Conservation (phyloP, 2,329 filamentous ascomycete genomes). For the Aspergillus oerlinghausenensis region DNA sequence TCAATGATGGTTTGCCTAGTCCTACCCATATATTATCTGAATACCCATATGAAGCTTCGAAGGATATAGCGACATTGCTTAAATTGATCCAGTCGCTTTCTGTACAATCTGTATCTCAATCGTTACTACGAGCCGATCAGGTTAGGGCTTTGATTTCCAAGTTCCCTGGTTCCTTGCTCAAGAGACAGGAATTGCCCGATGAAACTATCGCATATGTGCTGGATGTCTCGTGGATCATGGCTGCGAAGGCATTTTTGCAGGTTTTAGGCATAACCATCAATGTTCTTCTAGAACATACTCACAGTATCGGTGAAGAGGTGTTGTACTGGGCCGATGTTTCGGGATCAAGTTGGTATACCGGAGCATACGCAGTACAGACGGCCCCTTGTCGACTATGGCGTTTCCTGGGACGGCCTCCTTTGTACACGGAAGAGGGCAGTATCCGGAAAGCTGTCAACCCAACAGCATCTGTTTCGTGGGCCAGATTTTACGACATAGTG, state of each 20-base stretch:
- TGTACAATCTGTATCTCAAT: constrained; percentile 60
- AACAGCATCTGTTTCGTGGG: constrained; percentile 44
- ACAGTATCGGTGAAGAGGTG: constrained; percentile 78
- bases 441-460: constrained; percentile 6
- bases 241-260: constrained; percentile 89
- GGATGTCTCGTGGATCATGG: constrained; percentile 84
- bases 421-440: constrained; percentile 37
- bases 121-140: constrained; percentile 56
- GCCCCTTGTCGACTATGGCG: constrained; percentile 70
- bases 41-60: constrained; percentile 20
- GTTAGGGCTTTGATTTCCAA: constrained; percentile 61
- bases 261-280: constrained; percentile 77
- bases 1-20: constrained; percentile 10
- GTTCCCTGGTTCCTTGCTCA: constrained; percentile 14
- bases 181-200: constrained; percentile 16
- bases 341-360: constrained; percentile 70
- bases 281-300: constrained; percentile 74
- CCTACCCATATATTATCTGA: constrained; percentile 2
- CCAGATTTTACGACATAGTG: constrained; percentile 74
- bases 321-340: constrained; percentile 95
- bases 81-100: constrained; percentile 67
- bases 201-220: constrained; percentile 54
- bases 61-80: constrained; percentile 52
- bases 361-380: constrained; percentile 80
- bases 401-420: constrained; percentile 65